Evolutionary conservation across 805 yeast genomes (phyloP), one percentile per base, ranked within the genome.

Genomic region (Wickerhamomyces kurtzmanii): DNA sequence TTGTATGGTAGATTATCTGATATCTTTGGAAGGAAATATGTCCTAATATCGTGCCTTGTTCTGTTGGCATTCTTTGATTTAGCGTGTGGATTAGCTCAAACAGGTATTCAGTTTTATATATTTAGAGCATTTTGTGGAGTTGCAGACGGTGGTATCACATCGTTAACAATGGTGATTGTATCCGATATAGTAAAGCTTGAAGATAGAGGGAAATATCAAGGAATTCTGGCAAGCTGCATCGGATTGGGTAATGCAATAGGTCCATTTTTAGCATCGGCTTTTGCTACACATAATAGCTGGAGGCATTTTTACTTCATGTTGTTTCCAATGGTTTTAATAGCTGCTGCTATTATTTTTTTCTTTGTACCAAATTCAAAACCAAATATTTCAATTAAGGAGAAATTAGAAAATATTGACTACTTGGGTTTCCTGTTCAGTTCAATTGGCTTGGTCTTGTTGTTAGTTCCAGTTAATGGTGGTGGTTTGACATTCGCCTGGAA

Each of bases 381-480:
- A 31, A 29, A 38, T 31, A 22, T 58, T 31, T 41, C 53, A 35
- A 40, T 51, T 22, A 40, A 43, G 41, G 57, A 53, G 21, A 63
- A 64, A 36, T 47, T 67, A 38, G 47, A 47, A 39, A 61, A 57
- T 20, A 62, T 72, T 23, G 84, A 75, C 46, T 68, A 62, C 36
- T 37, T 51, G 6, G 84, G 84, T 0, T 58, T 70, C 23, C 36
- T 66, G 17, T 49, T 68, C 10, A 51, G 70, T 20, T 54, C 75
- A 5, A 57, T 69, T 2, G 64, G 68, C 0, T 55, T 63, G 16
- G 65, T 71, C 0, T 45, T 74, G 4, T 36, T 73, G 7, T 51
- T 74, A 15, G 56, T 74, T 17, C 75, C 76, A 1, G 39, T 73
- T 12, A 59, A 64, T 37, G 73, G 75, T n/a, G 80, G 80, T 20